Conservation (phyloP, 2,329 filamentous ascomycete genomes). For the Alternaria incomplexa region DNA sequence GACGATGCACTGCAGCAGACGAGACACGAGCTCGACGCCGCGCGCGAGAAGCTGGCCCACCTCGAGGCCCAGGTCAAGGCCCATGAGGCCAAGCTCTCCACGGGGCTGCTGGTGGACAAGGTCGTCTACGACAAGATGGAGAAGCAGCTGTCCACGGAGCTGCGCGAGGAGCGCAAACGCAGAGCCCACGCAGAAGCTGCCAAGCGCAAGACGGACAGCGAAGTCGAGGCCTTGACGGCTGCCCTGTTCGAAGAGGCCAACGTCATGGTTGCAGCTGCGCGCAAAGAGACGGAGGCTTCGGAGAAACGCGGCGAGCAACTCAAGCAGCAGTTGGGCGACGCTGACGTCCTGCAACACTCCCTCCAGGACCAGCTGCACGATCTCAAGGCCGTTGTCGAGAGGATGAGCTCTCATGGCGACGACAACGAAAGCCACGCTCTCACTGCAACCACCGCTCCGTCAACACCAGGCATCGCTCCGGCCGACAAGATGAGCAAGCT, state of each 20-base stretch:
- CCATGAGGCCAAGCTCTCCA: conserved; percentile 71
- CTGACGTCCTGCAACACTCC: conserved; percentile 81
- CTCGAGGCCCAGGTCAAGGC: conserved; percentile 74
- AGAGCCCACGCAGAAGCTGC: conserved; percentile 60
- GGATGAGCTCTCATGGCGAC: conserved; percentile 76
- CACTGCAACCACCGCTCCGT: conserved; percentile 68
- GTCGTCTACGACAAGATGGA: conserved; percentile 69
- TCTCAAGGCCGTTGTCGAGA: conserved; percentile 90
- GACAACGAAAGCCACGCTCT: conserved; percentile 74
- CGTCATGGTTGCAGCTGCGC: conserved; percentile 92
- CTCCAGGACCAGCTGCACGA: conserved; percentile 93
- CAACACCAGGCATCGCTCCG: conserved; percentile 72
- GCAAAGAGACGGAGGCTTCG: conserved; percentile 80
- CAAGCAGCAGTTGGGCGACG: conserved; percentile 82
- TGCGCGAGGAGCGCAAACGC: conserved; percentile 51
- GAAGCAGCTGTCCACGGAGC: conserved; percentile 48
- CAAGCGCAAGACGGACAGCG: conserved; percentile 88
- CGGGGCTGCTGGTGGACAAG: conserved; percentile 77
- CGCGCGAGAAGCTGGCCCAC: conserved; percentile 69
- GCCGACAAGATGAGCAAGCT: conserved; percentile 64
- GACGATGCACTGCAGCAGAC: conserved; percentile 87
- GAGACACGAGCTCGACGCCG: conserved; percentile 79
- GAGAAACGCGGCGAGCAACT: conserved; percentile 89
- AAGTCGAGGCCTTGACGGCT: conserved; percentile 87
- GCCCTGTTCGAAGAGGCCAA: conserved; percentile 98